Conservation (phyloP, 495 filamentous ascomycete species). For the Aspergillus mulundensis region DNA sequence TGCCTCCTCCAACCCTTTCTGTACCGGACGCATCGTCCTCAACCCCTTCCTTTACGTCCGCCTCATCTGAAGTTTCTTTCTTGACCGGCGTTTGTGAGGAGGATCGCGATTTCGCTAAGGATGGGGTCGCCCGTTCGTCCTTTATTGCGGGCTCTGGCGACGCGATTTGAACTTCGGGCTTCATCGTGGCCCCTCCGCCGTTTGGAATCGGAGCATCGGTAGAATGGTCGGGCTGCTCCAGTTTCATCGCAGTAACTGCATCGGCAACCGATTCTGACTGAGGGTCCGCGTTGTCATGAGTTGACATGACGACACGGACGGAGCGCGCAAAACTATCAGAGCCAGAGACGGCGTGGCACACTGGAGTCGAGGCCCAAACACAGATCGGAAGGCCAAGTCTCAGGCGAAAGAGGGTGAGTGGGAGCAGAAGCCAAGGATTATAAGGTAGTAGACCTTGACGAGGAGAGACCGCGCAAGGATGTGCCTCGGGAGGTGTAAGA, state of each 20-base stretch:
- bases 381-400: not conserved
- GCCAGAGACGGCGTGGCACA: conserved; percentile 12
- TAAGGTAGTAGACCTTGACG: conserved; percentile 2
- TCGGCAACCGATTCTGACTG: conserved; percentile 34
- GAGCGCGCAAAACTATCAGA: conserved; percentile 20
- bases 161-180: conserved; percentile 13
- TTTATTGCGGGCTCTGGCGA: conserved; percentile 10
- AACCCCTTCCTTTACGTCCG: not conserved
- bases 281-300: conserved; percentile 44
- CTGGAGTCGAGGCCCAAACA: conserved; percentile 7
- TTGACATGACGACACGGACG: conserved; percentile 46
- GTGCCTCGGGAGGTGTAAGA: conserved; percentile 1
- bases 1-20: conserved; percentile 53
- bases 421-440: conserved; percentile 3
- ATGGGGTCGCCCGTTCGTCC: not conserved
- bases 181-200: conserved; percentile 18
- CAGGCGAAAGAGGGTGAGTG: not conserved
- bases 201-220: conserved; percentile 19
- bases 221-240: conserved; percentile 23
- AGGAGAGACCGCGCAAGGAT: conserved; percentile 2
- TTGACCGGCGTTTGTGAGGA: conserved; percentile 18
- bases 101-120: conserved; percentile 21
- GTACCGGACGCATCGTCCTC: conserved; percentile 6
- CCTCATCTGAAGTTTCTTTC: conserved; percentile 15
- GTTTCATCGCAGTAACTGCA: conserved; percentile 40